Percentiles rank a stretch among this genome's conserved stretches.
phyloP scores from a whole-genome alignment of 768 basidiomycete species.

The Phanerodontia chrysosporium region DNA sequence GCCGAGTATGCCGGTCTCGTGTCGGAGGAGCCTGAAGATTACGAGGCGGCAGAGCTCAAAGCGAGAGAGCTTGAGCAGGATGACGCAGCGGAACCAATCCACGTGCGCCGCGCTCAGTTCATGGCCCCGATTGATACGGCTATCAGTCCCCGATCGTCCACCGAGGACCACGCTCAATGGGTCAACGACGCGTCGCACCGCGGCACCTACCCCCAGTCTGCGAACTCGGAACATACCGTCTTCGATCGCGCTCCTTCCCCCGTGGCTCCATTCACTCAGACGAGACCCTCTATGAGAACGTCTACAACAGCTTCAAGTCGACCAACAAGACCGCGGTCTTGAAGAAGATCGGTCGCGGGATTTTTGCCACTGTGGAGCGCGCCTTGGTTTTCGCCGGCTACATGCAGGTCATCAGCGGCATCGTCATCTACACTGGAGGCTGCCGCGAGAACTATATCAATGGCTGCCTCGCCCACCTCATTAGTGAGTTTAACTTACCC shows the following conservation, averaged over 20 bases:
- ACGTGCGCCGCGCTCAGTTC: constrained; percentile 17
- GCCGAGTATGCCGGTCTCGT: constrained; percentile 61
- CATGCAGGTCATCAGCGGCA: constrained; percentile 59
- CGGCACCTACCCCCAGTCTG: constrained; percentile 41
- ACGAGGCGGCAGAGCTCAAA: constrained; percentile 43
- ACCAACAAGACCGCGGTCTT: constrained; percentile 24
- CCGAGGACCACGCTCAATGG: constrained; percentile 48
- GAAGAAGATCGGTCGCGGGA: constrained; percentile 39
- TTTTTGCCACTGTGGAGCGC: constrained; percentile 56
- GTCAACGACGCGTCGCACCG: constrained; percentile 40
- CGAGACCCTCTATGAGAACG: constrained; percentile 47
- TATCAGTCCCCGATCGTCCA: constrained; percentile 15
- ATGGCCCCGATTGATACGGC: constrained; percentile 24
- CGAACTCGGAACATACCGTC: constrained; percentile 49
- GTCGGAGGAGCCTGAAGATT: constrained; percentile 49
- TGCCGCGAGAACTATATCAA: constrained; percentile 78
- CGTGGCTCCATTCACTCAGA: constrained; percentile 45
- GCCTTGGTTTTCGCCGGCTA: constrained; percentile 69
- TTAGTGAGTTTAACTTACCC: constrained; percentile 48
- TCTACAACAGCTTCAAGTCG: constrained; percentile 5
- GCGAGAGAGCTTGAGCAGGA: constrained; percentile 18
- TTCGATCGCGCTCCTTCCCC: constrained; percentile 40
- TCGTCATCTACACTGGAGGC: constrained; percentile 82
- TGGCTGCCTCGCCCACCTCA: constrained; percentile 84
- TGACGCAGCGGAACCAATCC: constrained; percentile 2